Base-by-base conservation (phyloP, 192 early-diverging fungal genomes). In the Rhizoclosmatium sp. region DNA sequence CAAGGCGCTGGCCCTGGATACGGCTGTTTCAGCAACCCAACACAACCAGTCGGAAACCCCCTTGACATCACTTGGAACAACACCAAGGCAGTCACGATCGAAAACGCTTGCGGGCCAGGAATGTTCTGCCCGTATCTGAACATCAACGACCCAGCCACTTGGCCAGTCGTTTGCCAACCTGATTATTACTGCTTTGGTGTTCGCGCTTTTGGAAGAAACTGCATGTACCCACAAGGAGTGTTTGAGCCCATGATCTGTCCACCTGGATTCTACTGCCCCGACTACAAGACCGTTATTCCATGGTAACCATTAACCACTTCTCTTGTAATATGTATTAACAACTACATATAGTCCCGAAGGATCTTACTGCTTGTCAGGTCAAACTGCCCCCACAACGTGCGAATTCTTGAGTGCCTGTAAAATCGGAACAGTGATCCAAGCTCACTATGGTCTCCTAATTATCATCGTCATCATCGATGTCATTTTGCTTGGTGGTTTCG, bases 231-330 rank as follows among this genome's bases (percentile, higher is more conserved):
- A 4, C 84, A 85, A 56, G 84, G 84, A 3, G 2, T 58, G 2
- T 81, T 71, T 48, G 87, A 87, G 67, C 87, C 87, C 1, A 82
- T 70, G 65, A 51, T 76, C 16, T 87, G 87, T 70, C 51, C 48
- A n/a, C 31, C 44, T 23, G 87, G 87, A 10, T 85, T 65, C 59
- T 85, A 78, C 60, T 85, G 84, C 45, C 84, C 84, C 0, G 45
- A 70, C 48, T 58, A 81, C 49, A 82, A 60, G 16, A 78, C 75
- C 10, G 47, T 80, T n/a, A 65, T 75, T 4, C 16, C 83, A 7
- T 93, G 92, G 78, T 80, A 46, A 31, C 59, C 41, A 41, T 56
- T n/a, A n/a, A 56, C 40, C 59, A 19, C 31, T 31, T 31, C 31
- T 31, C 31, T 39, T 16, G 19, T n/a, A 59, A 59, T 47, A 47